Base-by-base conservation (phyloP, 108 stramenopile species). In the Nitzschia sp. region DNA sequence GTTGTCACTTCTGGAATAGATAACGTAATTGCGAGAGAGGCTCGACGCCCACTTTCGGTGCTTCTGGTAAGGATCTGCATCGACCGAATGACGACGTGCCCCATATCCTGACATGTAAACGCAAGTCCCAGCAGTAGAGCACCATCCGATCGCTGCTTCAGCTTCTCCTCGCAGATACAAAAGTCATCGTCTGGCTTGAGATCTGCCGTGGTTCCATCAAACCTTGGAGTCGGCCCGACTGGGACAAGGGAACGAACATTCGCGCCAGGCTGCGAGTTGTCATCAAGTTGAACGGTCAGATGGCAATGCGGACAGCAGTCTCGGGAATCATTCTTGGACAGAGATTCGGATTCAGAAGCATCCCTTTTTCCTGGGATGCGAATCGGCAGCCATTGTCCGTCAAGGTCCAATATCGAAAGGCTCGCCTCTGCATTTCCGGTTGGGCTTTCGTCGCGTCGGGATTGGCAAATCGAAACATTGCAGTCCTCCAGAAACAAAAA, bases 21-120 rank as follows among this genome's bases (percentile, higher is more conserved):
- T 63, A 88, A 71, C 34, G 84, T 84, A 1, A 88, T 66, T 15
- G 81, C 26, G 13, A 88, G 21, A 28, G 82, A 70, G 18, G 73
- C 86, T 30, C 46, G 30, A 4, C 38, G 24, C 9, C 33, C 54
- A 6, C 9, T 64, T 17, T 35, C 67, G 9, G 47, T 24, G 2
- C 38, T 51, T 24, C 28, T 47, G 1, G 55, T 6, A 11, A 17
- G n/a, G 21, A 67, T 3, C 2, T 46, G 32, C 19, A 77, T 66
- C 6, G 66, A 69, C 38, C 73, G 64, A 29, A 76, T 73, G 24
- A 45, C 38, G 54, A 83, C 59, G 58, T 72, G 54, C 46, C 69
- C 70, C 25, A 70, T 34, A 60, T 72, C 56, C 48, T 79, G 61
- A 33, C 74, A 72, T 42, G 38, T 42, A 32, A 77, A 23, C 23